Conservation (phyloP, 768 basidiomycete species). For the Lentinula boryana region DNA sequence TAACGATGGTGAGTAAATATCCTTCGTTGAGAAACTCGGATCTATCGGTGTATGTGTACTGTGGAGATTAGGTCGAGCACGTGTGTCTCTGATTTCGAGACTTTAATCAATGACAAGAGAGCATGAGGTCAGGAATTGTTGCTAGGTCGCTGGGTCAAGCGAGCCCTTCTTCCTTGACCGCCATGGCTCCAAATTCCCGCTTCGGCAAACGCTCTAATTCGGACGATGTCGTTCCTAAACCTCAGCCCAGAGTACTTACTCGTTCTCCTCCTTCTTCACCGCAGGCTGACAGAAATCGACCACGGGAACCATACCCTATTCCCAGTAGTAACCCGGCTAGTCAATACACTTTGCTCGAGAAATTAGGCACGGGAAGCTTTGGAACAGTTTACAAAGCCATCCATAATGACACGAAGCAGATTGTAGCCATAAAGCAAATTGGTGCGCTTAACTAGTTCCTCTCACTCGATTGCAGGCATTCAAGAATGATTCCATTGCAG, state of each 20-base stretch:
- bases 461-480: conserved; percentile 9
- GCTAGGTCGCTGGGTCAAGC: neutral
- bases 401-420: conserved; percentile 89
- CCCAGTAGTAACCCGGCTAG: conserved; percentile 79
- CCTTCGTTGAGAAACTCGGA: neutral
- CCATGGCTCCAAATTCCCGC: conserved; percentile 43
- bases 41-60: neutral
- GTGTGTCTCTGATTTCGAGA: conserved; percentile 8
- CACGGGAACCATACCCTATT: conserved; percentile 59
- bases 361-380: conserved; percentile 96
- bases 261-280: conserved; percentile 46
- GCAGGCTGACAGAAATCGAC: conserved; percentile 33
- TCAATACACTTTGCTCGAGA: conserved; percentile 90
- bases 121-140: conserved; percentile 18
- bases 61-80: conserved; percentile 6
- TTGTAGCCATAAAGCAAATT: conserved; percentile 98
- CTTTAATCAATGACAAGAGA: neutral
- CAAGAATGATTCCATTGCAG: conserved; percentile 29
- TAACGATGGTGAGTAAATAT: neutral
- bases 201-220: conserved; percentile 35
- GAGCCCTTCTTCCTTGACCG: conserved; percentile 15
- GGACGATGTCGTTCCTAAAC: conserved; percentile 26
- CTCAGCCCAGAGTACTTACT: conserved; percentile 33
- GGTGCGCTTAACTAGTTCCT: conserved; percentile 41
- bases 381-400: conserved; percentile 97